Percentiles rank a stretch among this genome's conserved stretches.
phyloP scores from a whole-genome alignment of 164 flowering plant genomes.

The Dillenia suffruticosa region DNA sequence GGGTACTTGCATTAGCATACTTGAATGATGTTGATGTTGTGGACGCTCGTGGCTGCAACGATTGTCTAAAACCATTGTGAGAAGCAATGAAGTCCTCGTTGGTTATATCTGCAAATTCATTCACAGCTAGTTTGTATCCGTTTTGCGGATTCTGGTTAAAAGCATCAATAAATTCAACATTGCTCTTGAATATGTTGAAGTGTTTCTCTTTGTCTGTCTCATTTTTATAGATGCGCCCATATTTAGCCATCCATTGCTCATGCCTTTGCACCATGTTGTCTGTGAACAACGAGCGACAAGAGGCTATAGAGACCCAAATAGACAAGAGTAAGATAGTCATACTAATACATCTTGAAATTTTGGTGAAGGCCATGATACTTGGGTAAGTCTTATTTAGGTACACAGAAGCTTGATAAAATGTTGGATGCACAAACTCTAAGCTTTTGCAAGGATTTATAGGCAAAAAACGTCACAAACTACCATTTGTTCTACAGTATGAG shows the following conservation, averaged over 20 bases:
- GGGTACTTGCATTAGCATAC: conserved; percentile 26
- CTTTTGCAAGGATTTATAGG: too few species aligned
- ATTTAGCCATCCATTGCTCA: conserved; percentile 14
- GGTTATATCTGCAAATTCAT: conserved; percentile 32
- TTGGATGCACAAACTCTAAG: too few species aligned
- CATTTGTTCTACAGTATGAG: too few species aligned
- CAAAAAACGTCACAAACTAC: too few species aligned
- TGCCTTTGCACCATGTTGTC: background rate
- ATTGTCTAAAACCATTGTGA: conserved; percentile 6
- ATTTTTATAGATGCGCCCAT: conserved; percentile 11
- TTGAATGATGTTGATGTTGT: conserved; percentile 10
- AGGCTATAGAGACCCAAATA: background rate
- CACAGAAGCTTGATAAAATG: too few species aligned
- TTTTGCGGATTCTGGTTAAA: background rate
- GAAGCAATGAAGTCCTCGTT: conserved; percentile 31
- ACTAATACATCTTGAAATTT: too few species aligned
- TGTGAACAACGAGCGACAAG: background rate
- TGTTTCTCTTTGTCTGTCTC: conserved; percentile 6
- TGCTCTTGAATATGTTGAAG: conserved; percentile 11
- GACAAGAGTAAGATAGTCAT: background rate
- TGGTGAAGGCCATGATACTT: too few species aligned
- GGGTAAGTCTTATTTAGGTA: too few species aligned
- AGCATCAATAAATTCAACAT: conserved; percentile 14
- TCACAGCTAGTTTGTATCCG: conserved; percentile 20
- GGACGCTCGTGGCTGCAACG: background rate